Evolutionary conservation across 2,329 filamentous ascomycete genomes (phyloP), one percentile per base, ranked within the genome.

Genomic region (Coniochaeta prunicola): DNA sequence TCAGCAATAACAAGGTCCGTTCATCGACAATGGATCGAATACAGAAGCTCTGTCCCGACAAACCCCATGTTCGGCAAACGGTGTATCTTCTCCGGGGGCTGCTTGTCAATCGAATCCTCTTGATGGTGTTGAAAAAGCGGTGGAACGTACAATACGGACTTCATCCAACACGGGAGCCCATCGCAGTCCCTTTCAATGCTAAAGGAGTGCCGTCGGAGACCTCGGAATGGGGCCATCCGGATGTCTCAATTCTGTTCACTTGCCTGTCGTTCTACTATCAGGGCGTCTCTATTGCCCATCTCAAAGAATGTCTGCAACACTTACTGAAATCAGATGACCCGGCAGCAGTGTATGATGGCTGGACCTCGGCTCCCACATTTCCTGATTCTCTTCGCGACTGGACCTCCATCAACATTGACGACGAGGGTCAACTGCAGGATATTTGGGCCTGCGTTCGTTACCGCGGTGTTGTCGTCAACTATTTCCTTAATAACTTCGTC

Each of bases 101-200:
- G 0, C 67, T 91, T 0, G 76, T 82, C 0, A 77, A 85, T 58
- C 73, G 80, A 0, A 83, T 91, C 2, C 68, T 91, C 0, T 66
- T 82, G 1, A 78, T 86, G 28, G 80, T 77, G 2, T 65, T 89
- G 0, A 80, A 81, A 56, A 89, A 88, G 66, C 73, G 84, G 4
- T 90, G 82, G 81, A 85, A 87, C 30, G 87, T 91, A 0, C 76
- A 83, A 48, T 92, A 87, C 53, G 84, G 84, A 0, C 70, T 87
- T 0, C 78, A 85, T 62, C 77, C 80, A 0, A 53, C 61, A 0
- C 76, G 88, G 15, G 74, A 79, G 42, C 83, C 84, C 0, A 79
- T 89, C 5, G 86, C 87, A 0, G 88, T 91, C 0, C 88, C 88
- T 0, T 91, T 80, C 55, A 76, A 82, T 12, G 84, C 85, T 0